phyloP scores from a whole-genome alignment of 148 eudicot species.

The Chenopodium quinoa region DNA sequence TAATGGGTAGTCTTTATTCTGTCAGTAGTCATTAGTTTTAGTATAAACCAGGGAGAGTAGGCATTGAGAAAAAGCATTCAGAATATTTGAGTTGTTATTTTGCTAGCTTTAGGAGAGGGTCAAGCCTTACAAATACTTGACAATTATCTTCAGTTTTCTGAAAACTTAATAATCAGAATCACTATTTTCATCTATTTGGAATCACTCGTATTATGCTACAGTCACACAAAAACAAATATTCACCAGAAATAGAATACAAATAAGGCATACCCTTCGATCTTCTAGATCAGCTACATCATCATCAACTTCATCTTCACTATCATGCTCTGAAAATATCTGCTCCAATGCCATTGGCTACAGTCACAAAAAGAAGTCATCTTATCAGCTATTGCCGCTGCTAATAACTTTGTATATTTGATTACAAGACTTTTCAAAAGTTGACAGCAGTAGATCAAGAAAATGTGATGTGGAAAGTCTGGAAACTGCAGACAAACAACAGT shows the following conservation, averaged over 20 bases:
- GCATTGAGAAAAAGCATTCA: too few relatives aligned
- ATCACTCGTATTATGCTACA: neutral
- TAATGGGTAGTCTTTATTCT: too few relatives aligned
- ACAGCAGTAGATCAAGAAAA: neutral
- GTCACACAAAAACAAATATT: neutral
- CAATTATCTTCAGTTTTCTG: too few relatives aligned
- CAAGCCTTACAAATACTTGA: too few relatives aligned
- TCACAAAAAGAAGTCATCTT: constrained; percentile 10
- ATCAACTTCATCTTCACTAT: constrained; percentile 99
- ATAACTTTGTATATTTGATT: neutral
- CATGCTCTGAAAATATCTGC: constrained; percentile 86
- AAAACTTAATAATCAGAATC: too few relatives aligned
- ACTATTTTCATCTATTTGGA: too few relatives aligned
- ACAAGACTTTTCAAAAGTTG: neutral
- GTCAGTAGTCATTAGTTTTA: too few relatives aligned
- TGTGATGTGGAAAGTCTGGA: neutral
- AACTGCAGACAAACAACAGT: neutral
- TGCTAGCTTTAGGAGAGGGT: too few relatives aligned
- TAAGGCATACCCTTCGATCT: constrained; percentile 78
- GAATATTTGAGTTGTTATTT: too few relatives aligned
- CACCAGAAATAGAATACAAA: neutral
- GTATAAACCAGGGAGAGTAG: too few relatives aligned
- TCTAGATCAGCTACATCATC: constrained; percentile 98
- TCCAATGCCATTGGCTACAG: constrained; percentile 83
- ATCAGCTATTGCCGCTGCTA: neutral